These are phyloP conservation scores for Cordia subcordata DNA, from an alignment of 257 asterid genomes.

Conservation along the genomic window DNA sequence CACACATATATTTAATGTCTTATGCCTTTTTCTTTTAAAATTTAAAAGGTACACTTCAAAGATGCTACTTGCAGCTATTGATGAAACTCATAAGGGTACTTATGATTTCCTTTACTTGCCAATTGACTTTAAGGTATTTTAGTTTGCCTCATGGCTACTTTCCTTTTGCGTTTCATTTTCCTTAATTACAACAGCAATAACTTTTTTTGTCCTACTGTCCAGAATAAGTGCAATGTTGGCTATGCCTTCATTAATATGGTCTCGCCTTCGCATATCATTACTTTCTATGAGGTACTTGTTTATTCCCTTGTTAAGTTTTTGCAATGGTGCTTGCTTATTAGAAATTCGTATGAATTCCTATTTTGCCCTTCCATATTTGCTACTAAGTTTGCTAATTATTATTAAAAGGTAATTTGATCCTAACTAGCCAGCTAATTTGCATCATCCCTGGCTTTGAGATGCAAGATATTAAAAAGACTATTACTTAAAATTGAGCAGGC, in stretches of 20 bases:
- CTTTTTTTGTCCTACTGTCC: constrained; percentile 23
- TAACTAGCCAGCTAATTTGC: too few species aligned
- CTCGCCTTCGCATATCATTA: constrained; percentile 67
- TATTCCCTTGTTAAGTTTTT: background rate
- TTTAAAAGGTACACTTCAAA: constrained; percentile 86
- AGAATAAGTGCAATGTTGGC: constrained; percentile 98
- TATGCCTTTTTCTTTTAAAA: constrained; percentile 10
- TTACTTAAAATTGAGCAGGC: constrained; percentile 34
- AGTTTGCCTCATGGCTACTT: background rate
- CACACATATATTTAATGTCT: background rate
- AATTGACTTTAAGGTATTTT: constrained; percentile 88
- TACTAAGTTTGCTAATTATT: too few species aligned
- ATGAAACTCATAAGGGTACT: constrained; percentile 83
- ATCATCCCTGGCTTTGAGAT: too few species aligned
- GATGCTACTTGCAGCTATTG: constrained; percentile 88
- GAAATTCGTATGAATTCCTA: background rate
- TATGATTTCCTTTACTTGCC: constrained; percentile 96
- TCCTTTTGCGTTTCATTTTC: constrained; percentile 12
- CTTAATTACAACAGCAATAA: constrained; percentile 4
- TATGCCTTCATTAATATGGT: constrained; percentile 96
- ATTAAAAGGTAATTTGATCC: too few species aligned
- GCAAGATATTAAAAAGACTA: background rate
- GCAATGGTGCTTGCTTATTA: background rate
- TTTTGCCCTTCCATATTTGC: background rate
- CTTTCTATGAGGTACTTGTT: constrained; percentile 75